Evolutionary conservation across 1,139 yeast genomes (phyloP).

Genomic region (Kluyveromyces sp.): DNA sequence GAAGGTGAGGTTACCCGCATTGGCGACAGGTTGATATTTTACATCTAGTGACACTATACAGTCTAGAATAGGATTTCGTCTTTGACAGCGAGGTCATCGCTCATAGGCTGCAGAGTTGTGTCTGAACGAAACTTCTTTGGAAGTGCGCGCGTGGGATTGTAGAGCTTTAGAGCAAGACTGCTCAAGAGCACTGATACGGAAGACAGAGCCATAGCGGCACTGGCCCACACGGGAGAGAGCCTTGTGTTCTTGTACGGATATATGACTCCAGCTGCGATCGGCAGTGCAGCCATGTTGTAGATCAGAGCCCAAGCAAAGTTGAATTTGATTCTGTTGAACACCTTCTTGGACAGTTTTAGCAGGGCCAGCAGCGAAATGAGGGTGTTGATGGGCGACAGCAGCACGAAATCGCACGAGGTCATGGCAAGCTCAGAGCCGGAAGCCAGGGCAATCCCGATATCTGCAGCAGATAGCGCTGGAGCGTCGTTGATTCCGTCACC

Average conservation of each 20-base stretch:
- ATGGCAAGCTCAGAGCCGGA: conserved; percentile 55
- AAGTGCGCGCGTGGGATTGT: conserved; percentile 32
- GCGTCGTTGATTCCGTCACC: conserved; percentile 64
- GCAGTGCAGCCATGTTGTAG: conserved; percentile 49
- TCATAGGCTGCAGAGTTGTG: neutral
- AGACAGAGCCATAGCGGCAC: conserved; percentile 62
- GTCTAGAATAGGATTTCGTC: neutral
- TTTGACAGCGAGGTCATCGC: neutral
- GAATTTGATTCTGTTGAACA: conserved; percentile 47
- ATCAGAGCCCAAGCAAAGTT: conserved; percentile 51
- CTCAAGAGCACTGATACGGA: conserved; percentile 53
- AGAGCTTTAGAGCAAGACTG: conserved; percentile 46
- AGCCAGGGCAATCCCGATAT: conserved; percentile 53
- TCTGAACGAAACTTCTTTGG: neutral
- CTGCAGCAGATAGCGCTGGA: conserved; percentile 53
- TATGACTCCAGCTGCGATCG: conserved; percentile 59
- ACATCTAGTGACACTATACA: too few relatives aligned
- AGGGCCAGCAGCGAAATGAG: conserved; percentile 44
- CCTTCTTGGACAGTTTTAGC: conserved; percentile 41
- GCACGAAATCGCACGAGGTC: conserved; percentile 51
- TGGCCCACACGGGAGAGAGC: conserved; percentile 57
- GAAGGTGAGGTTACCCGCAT: neutral
- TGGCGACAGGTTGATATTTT: neutral
- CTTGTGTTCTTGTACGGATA: conserved; percentile 48
- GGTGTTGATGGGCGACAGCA: conserved; percentile 38